phyloP scores from a whole-genome alignment of 805 yeast species.

The Saccharomycopsis fibuligera region DNA sequence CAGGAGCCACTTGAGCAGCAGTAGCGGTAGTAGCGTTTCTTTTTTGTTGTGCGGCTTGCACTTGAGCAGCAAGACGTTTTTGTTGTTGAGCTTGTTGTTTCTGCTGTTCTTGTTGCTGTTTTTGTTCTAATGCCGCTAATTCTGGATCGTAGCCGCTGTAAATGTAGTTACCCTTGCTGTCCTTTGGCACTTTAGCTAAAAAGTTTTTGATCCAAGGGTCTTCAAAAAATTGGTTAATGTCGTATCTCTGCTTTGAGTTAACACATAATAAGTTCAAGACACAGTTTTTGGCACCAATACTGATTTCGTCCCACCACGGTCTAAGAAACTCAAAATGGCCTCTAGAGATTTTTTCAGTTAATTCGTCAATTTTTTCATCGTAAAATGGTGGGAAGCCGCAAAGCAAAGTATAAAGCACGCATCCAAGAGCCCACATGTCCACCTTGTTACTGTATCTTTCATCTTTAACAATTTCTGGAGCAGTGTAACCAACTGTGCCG shows the following conservation, averaged over 20 bases:
- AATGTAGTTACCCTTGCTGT: constrained; percentile 11
- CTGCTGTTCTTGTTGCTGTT: neutral
- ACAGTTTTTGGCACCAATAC: constrained; percentile 60
- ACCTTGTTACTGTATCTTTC: constrained; percentile 89
- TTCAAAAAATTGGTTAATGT: constrained; percentile 61
- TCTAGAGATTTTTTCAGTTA: constrained; percentile 72
- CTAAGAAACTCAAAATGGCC: constrained; percentile 71
- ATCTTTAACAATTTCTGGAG: constrained; percentile 95
- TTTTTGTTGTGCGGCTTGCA: neutral
- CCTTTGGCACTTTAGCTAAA: constrained; percentile 19
- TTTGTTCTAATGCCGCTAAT: neutral
- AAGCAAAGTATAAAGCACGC: constrained; percentile 84
- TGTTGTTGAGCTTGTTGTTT: neutral
- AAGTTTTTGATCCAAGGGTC: constrained; percentile 64
- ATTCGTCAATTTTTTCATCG: constrained; percentile 60
- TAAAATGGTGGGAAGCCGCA: constrained; percentile 99
- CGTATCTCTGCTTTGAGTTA: constrained; percentile 60
- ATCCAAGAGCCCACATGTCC: constrained; percentile 98
- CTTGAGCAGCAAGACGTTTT: neutral
- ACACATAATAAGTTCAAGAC: constrained; percentile 64
- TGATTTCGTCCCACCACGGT: constrained; percentile 90
- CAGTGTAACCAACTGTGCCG: constrained; percentile 98
- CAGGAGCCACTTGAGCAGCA: too few species aligned
- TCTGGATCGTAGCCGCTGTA: constrained; percentile 15
- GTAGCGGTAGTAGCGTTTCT: neutral